Evolutionary conservation across 2,329 filamentous ascomycete species (phyloP).

Genomic region (Colletotrichum camelliae): DNA sequence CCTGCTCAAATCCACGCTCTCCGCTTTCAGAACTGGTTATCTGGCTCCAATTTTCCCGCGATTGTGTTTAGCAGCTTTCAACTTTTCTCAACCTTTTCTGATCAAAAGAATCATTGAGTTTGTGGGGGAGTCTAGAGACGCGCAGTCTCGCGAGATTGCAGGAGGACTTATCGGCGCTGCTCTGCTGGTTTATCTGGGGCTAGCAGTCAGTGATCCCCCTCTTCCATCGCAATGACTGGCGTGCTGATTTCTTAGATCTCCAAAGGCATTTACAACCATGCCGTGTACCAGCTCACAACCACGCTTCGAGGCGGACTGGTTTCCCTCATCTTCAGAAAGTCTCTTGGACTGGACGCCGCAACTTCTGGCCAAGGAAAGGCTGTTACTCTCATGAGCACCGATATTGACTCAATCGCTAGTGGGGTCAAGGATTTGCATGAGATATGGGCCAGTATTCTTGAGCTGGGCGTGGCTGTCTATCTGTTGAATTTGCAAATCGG

Average conservation of each 20-base stretch:
- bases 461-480: constrained; percentile 22
- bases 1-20: not conserved
- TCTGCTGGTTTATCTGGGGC: constrained; percentile 24
- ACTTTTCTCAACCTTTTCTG: constrained; percentile 18
- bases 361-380: constrained; percentile 19
- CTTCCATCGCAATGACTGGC: not conserved
- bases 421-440: constrained; percentile 23
- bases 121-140: not conserved
- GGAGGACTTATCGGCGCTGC: constrained; percentile 20
- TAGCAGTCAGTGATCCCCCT: constrained; percentile 5
- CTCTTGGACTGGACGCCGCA: constrained; percentile 14
- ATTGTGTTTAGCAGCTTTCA: constrained; percentile 5
- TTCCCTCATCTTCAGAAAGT: constrained; percentile 24
- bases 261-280: constrained; percentile 19
- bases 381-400: constrained; percentile 23
- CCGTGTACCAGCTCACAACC: constrained; percentile 23
- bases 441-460: constrained; percentile 24
- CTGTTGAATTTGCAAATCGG: constrained; percentile 24
- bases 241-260: constrained; percentile 1
- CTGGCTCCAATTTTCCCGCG: not conserved
- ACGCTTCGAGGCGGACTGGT: constrained; percentile 27
- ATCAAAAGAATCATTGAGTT: constrained; percentile 15
- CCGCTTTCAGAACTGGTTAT: not conserved
- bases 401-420: constrained; percentile 17
- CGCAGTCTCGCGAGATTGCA: not conserved